Conservation (phyloP, 805 yeast genomes). For the Lipomyces sp. region DNA sequence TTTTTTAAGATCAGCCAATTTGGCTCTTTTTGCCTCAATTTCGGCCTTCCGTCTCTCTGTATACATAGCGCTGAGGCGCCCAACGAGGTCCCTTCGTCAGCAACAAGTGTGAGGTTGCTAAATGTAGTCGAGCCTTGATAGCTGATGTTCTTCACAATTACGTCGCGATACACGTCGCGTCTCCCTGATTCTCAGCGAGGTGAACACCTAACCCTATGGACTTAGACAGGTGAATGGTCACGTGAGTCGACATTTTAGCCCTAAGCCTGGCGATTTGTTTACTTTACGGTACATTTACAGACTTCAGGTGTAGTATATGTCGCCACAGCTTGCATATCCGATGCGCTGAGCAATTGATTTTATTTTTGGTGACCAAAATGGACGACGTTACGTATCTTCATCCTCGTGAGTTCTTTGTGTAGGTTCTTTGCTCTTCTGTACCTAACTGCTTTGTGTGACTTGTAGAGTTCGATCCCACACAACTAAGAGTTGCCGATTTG, state of each 20-base stretch:
- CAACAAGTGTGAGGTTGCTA: too few species aligned
- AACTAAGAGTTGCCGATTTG: slow-evolving; percentile 65
- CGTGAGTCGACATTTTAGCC: background rate
- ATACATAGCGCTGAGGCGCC: background rate
- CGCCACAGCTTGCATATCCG: too few species aligned
- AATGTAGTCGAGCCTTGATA: too few species aligned
- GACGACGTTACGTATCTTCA: slow-evolving; percentile 11
- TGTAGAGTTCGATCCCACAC: slow-evolving; percentile 65
- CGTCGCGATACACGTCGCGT: too few species aligned
- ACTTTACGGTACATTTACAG: background rate
- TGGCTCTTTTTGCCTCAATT: slow-evolving; percentile 53
- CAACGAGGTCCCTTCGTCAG: too few species aligned
- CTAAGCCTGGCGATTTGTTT: background rate
- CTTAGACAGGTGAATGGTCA: background rate
- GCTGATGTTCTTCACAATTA: too few species aligned
- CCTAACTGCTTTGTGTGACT: background rate
- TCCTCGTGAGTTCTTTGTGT: slow-evolving; percentile 4
- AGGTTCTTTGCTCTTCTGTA: background rate
- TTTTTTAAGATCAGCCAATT: slow-evolving; percentile 51
- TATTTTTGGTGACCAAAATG: slow-evolving; percentile 1
- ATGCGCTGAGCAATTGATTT: too few species aligned
- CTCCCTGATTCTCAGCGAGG: too few species aligned
- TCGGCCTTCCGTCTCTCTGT: slow-evolving; percentile 35
- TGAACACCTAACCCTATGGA: too few species aligned
- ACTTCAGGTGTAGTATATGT: too few species aligned